Conservation (phyloP, 495 filamentous ascomycete species). For the Tuber calosporum region DNA sequence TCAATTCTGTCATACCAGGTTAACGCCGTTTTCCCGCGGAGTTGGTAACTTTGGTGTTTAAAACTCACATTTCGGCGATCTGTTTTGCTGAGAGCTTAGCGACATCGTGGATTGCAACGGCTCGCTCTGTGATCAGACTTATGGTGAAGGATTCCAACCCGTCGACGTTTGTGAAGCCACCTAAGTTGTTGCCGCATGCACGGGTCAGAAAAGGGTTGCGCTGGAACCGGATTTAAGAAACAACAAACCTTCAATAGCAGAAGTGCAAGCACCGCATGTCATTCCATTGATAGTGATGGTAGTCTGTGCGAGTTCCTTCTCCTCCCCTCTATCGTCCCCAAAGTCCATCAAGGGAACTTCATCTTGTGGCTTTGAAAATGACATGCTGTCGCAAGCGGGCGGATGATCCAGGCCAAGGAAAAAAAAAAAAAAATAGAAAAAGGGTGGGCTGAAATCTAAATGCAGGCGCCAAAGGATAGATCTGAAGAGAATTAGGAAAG, state of each 20-base stretch:
- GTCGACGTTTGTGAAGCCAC: slow-evolving; percentile 69
- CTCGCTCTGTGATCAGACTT: slow-evolving; percentile 84
- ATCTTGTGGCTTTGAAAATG: background rate
- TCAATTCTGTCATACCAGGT: slow-evolving; percentile 54
- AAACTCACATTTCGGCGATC: slow-evolving; percentile 57
- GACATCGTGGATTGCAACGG: slow-evolving; percentile 83
- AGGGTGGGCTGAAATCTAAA: background rate
- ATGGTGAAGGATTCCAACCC: slow-evolving; percentile 79
- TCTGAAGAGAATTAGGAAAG: background rate
- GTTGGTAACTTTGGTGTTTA: background rate
- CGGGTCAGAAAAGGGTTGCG: slow-evolving; percentile 1
- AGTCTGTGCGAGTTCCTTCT: slow-evolving; percentile 53
- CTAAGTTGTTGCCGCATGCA: slow-evolving; percentile 14
- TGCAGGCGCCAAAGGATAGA: background rate
- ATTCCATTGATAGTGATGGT: slow-evolving; percentile 91
- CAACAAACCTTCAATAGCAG: slow-evolving; percentile 77
- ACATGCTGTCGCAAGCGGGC: background rate
- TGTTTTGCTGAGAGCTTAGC: slow-evolving; percentile 61
- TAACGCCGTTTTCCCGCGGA: background rate
- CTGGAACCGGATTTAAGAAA: slow-evolving; percentile 22
- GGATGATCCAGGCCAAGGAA: background rate
- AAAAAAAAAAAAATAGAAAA: background rate
- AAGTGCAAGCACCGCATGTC: slow-evolving; percentile 94
- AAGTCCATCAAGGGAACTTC: slow-evolving; percentile 25
- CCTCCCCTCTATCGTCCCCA: background rate